A percentile compares a stretch with the other conserved stretches of the same genome.
Conservation (phyloP, 768 basidiomycete species). For the Hortiboletus campestris region DNA sequence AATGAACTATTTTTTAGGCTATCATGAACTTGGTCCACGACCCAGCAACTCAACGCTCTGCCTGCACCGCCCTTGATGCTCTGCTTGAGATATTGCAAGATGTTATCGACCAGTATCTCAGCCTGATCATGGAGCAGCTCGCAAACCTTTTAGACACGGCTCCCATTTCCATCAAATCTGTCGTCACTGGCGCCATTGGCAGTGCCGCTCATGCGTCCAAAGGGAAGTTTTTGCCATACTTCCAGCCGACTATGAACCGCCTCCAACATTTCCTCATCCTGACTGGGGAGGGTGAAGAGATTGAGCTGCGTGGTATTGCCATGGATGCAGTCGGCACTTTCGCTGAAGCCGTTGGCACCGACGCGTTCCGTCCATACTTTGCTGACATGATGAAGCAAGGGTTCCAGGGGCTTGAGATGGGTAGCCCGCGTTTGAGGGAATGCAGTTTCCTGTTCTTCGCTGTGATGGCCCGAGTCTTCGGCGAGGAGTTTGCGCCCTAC, state of each 20-base stretch:
- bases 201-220: constrained; percentile 97
- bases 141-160: constrained; percentile 83
- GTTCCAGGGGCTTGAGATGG: constrained; percentile 84
- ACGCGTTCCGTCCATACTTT: constrained; percentile 94
- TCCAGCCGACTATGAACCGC: constrained; percentile 85
- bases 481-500: constrained; percentile 88
- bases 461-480: constrained; percentile 97
- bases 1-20: constrained; percentile 44
- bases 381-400: constrained; percentile 94
- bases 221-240: constrained; percentile 88
- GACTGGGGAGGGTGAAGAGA: constrained; percentile 85
- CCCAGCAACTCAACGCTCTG: constrained; percentile 80
- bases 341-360: constrained; percentile 93
- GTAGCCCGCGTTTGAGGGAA: constrained; percentile 84
- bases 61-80: constrained; percentile 96
- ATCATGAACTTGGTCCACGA: constrained; percentile 92
- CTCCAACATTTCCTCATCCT: constrained; percentile 88
- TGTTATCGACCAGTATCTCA: constrained; percentile 87
- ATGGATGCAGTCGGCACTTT: constrained; percentile 99
- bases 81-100: constrained; percentile 93
- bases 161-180: constrained; percentile 83
- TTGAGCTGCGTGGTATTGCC: constrained; percentile 91
- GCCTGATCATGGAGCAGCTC: constrained; percentile 92
- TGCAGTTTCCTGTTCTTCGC: constrained; percentile 98
- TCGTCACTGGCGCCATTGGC: constrained; percentile 96